These are phyloP conservation scores for Beauveria brongniartii DNA, from an alignment of 2,329 filamentous ascomycete genomes.

Conservation along the genomic window DNA sequence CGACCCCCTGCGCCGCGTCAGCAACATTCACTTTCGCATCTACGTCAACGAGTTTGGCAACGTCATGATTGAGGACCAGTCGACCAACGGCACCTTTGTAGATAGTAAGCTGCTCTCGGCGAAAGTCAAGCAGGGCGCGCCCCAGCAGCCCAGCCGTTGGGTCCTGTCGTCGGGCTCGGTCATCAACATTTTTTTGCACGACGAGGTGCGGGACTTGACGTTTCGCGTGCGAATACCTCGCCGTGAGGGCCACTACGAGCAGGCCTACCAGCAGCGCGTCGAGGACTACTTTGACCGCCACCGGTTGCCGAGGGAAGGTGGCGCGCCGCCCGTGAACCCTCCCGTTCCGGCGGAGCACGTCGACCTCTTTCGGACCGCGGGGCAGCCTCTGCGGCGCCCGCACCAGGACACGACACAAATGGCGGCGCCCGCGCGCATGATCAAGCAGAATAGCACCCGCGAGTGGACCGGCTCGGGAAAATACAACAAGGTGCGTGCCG, in stretches of 20 bases:
- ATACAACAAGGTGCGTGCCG: constrained; percentile 74
- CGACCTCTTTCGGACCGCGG: constrained; percentile 20
- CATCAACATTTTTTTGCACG: constrained; percentile 58
- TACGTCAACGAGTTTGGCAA: constrained; percentile 79
- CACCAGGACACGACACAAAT: constrained; percentile 14
- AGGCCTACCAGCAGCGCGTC: constrained; percentile 62
- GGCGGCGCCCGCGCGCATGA: constrained; percentile 6
- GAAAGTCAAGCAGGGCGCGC: constrained; percentile 27
- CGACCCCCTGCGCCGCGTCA: constrained; percentile 66
- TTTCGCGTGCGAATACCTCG: constrained; percentile 83
- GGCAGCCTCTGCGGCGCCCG: neutral
- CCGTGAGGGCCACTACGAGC: constrained; percentile 56
- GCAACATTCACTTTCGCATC: constrained; percentile 94
- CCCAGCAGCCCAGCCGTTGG: constrained; percentile 33
- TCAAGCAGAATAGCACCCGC: constrained; percentile 31
- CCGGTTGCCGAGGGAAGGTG: constrained; percentile 16
- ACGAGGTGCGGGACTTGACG: constrained; percentile 51
- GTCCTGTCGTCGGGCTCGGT: constrained; percentile 66
- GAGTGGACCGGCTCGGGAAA: constrained; percentile 77
- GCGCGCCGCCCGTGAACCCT: neutral
- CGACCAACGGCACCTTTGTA: constrained; percentile 91
- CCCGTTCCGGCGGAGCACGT: constrained; percentile 14
- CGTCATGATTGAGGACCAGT: constrained; percentile 87
- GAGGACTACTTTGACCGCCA: constrained; percentile 50
- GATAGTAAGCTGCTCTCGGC: constrained; percentile 58